A percentile compares a stretch with the other conserved stretches of the same genome.
phyloP scores from a whole-genome alignment of 805 yeast species.

The Blastobotrys attinorum region DNA sequence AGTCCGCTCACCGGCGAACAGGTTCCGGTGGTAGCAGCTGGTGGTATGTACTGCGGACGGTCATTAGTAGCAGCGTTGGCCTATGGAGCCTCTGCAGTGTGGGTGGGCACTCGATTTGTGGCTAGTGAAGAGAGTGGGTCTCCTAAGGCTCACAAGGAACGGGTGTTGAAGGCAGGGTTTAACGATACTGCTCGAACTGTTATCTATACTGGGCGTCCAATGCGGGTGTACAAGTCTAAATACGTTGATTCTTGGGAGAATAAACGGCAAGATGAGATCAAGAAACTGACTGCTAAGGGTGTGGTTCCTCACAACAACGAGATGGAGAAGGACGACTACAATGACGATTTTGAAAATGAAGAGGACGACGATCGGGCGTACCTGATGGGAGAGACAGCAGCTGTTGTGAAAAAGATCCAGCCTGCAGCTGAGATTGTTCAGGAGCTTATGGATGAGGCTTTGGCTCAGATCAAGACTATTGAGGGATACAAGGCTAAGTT shows the following conservation, averaged over 20 bases:
- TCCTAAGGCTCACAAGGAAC: constrained; percentile 18
- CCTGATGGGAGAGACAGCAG: constrained; percentile 23
- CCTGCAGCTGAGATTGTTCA: constrained; percentile 22
- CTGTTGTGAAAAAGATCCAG: constrained; percentile 16
- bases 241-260: constrained; percentile 21
- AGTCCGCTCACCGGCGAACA: constrained; percentile 20
- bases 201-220: constrained; percentile 23
- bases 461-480: constrained; percentile 1
- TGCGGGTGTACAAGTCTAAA: constrained; percentile 18
- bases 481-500: neutral
- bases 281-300: constrained; percentile 17
- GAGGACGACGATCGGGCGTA: constrained; percentile 18
- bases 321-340: constrained; percentile 15
- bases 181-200: constrained; percentile 20
- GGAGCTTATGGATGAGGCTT: constrained; percentile 21
- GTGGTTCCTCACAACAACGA: constrained; percentile 19
- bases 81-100: constrained; percentile 22
- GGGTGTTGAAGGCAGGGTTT: constrained; percentile 14
- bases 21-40: constrained; percentile 23
- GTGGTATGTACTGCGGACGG: constrained; percentile 21
- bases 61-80: constrained; percentile 21
- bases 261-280: constrained; percentile 19
- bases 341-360: neutral
- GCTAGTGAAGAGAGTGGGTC: constrained; percentile 24
- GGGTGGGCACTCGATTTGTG: constrained; percentile 24